Conservation (phyloP, 2,329 filamentous ascomycete species). For the Calonectria pseudoturangicola region DNA sequence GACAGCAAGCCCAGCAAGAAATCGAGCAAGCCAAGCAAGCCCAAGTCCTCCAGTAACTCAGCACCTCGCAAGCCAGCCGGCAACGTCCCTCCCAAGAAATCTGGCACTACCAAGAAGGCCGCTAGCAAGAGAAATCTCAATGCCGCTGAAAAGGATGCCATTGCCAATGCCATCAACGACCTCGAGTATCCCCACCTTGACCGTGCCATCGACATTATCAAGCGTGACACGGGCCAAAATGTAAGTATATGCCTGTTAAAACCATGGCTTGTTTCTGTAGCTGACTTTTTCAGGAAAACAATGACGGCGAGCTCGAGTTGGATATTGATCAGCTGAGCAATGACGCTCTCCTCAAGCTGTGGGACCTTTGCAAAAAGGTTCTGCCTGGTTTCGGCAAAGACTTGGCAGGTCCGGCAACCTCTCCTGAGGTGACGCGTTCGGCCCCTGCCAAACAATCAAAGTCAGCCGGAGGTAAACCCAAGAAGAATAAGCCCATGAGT, state of each 20-base stretch:
- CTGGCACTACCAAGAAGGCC: slow-evolving; percentile 66
- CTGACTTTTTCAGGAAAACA: slow-evolving; percentile 69
- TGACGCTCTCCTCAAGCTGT: slow-evolving; percentile 72
- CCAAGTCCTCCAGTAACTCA: slow-evolving; percentile 61
- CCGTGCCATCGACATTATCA: slow-evolving; percentile 91
- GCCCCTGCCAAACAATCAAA: slow-evolving; percentile 57
- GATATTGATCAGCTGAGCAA: slow-evolving; percentile 75
- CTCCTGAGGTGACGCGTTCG: slow-evolving; percentile 57
- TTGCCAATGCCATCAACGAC: slow-evolving; percentile 88
- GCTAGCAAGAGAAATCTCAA: slow-evolving; percentile 74
- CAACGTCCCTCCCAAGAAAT: slow-evolving; percentile 60
- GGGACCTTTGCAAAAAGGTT: slow-evolving; percentile 66
- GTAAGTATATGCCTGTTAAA: slow-evolving; percentile 69
- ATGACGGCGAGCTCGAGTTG: slow-evolving; percentile 75
- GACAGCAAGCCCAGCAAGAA: slow-evolving; percentile 76
- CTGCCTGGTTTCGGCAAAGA: slow-evolving; percentile 64
- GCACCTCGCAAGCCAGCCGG: slow-evolving; percentile 66
- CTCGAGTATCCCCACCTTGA: slow-evolving; percentile 87
- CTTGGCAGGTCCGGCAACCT: slow-evolving; percentile 50
- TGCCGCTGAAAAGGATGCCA: slow-evolving; percentile 90
- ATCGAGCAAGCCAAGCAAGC: slow-evolving; percentile 75
- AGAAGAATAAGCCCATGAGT: slow-evolving; percentile 86
- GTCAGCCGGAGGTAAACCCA: slow-evolving; percentile 68
- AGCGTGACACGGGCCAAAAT: slow-evolving; percentile 86
- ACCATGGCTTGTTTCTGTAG: background rate